Base-by-base conservation (phyloP, 2,329 filamentous ascomycete species). In the Pseudocercospora vitis region DNA sequence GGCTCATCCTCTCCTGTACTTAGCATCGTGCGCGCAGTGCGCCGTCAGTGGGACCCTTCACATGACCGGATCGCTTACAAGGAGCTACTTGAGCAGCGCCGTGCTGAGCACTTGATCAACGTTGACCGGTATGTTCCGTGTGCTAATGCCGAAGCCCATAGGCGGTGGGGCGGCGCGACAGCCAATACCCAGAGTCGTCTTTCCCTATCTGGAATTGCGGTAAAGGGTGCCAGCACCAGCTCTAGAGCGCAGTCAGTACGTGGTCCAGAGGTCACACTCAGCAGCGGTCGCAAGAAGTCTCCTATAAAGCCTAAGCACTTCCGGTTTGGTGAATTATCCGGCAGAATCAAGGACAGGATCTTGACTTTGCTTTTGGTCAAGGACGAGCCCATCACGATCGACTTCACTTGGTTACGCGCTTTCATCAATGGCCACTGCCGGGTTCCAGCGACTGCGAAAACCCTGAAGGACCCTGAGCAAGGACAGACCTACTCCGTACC, bases 341-440 rank as follows among this genome's bases (percentile, higher is more conserved):
- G 49, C 2, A 29, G 53, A 12, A 32, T 59, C 12, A 49, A 55
- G 19, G 39, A 56, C n/a, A 54, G 33, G 12, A 61, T 64, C 16
- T 40, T 62, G 39, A 8, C 39, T 2, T 28, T 59, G 6, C 45
- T 62, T 2, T 48, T 64, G 1, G 35, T 59, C 5, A 56, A 50
- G 21, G 21, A 50, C 2, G 42, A 46, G 1, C 51, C 60, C 1
- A 52, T 61, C 24, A 26, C 35, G 7, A 52, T 63, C 46, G 55
- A 61, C 40, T 62, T 60, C 50, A 58, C 60, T 12, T 62, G 60
- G 60, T 50, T 60, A 7, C 57, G 60, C 8, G 24, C 57, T 2
- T 60, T 62, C 48, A 42, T 60, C 42, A 53, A 49, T 12, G 58
- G 55, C 12, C 57, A 62, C 24, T 56, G 55, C 23, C 50, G 55